Evolutionary conservation across 2,329 filamentous ascomycete species (phyloP).

Genomic region (Verticillium tricorpus): DNA sequence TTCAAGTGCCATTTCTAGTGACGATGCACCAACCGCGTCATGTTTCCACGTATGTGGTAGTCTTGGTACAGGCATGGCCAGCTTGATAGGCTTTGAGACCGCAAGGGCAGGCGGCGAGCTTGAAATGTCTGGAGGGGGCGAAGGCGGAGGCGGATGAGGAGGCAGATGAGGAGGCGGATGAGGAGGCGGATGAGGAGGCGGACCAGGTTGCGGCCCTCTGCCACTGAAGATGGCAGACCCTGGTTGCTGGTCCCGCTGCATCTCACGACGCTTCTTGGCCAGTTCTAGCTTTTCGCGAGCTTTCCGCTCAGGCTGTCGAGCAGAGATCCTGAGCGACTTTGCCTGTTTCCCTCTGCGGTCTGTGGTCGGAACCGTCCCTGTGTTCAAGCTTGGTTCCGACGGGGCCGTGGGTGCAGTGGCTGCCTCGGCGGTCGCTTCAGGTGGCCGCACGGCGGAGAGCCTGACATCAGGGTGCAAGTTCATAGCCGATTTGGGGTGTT

Average conservation of each 20-base stretch:
- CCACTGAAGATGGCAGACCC: not conserved
- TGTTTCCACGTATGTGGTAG: conserved; percentile 24
- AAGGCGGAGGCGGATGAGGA: not conserved
- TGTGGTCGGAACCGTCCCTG: not conserved
- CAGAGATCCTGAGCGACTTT: conserved; percentile 2
- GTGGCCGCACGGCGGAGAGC: not conserved
- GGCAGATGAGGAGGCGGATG: not conserved
- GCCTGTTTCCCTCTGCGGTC: not conserved
- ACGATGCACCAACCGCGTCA: conserved; percentile 21
- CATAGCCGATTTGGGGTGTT: not conserved
- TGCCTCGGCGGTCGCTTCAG: not conserved
- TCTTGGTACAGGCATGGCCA: conserved; percentile 11
- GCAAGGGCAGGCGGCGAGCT: not conserved
- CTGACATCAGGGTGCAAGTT: not conserved
- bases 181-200: not conserved
- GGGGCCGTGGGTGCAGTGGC: not conserved
- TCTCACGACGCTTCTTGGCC: not conserved
- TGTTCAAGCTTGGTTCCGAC: not conserved
- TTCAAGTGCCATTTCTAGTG: conserved; percentile 25
- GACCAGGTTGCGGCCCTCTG: not conserved
- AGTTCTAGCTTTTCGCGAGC: conserved; percentile 13
- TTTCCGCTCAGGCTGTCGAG: conserved; percentile 12
- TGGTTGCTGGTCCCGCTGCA: not conserved
- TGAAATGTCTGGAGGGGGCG: not conserved
- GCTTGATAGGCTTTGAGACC: not conserved